Conservation (phyloP, 768 basidiomycete genomes). For the Rhodosporidiobolus sp. region DNA sequence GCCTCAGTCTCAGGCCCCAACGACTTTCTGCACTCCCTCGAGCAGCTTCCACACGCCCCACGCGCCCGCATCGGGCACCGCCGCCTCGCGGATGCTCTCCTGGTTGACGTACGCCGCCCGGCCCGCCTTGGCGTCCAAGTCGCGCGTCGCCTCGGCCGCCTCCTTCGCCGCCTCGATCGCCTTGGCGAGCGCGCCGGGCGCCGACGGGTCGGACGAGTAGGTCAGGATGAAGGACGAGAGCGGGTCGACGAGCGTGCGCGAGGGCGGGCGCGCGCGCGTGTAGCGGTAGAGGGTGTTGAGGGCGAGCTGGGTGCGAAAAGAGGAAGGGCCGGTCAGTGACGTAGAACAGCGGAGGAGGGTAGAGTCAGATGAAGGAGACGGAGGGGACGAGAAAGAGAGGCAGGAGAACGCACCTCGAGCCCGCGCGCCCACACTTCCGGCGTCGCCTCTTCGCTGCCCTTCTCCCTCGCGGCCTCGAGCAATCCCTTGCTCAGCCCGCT, state of each 20-base stretch:
- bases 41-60: slow-evolving; percentile 47
- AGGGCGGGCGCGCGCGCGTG: slow-evolving; percentile 51
- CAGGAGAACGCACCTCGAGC: slow-evolving; percentile 23
- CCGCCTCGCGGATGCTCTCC: slow-evolving; percentile 47
- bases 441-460: slow-evolving; percentile 14
- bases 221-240: slow-evolving; percentile 50
- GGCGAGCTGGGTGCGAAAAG: slow-evolving; percentile 38
- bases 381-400: background rate
- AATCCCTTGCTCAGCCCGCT: slow-evolving; percentile 43
- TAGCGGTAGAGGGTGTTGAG: slow-evolving; percentile 45
- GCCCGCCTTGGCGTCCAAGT: slow-evolving; percentile 48
- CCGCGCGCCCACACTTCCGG: slow-evolving; percentile 39
- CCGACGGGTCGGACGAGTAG: slow-evolving; percentile 42
- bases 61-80: slow-evolving; percentile 52
- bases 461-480: slow-evolving; percentile 27
- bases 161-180: slow-evolving; percentile 47
- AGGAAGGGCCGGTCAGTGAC: no score
- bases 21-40: slow-evolving; percentile 32
- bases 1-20: no score
- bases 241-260: slow-evolving; percentile 52
- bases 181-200: slow-evolving; percentile 36
- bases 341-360: background rate
- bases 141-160: slow-evolving; percentile 50
- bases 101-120: slow-evolving; percentile 50
- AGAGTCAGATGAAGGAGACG: background rate